Evolutionary conservation across 2,329 filamentous ascomycete genomes (phyloP).

Genomic region (Trichoderma sp.): DNA sequence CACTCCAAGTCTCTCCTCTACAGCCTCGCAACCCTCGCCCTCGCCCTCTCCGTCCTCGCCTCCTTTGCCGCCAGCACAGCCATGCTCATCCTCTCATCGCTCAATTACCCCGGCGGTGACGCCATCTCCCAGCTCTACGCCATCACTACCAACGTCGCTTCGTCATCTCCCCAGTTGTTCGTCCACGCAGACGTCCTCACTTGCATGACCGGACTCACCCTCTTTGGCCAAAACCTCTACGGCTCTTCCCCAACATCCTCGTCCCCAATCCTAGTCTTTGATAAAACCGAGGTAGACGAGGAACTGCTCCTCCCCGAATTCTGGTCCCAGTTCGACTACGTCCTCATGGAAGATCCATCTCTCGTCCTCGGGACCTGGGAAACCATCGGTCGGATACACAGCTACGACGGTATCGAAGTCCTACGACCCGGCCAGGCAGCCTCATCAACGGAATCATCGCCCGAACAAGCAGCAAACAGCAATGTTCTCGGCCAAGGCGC

Average conservation of each 20-base stretch:
- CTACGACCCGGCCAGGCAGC: conserved; percentile 45
- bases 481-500: conserved; percentile 46
- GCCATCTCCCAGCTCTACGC: conserved; percentile 59
- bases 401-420: conserved; percentile 58
- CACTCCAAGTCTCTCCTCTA: conserved; percentile 59
- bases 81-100: conserved; percentile 74
- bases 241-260: conserved; percentile 32
- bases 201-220: conserved; percentile 69
- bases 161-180: conserved; percentile 30
- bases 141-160: conserved; percentile 27
- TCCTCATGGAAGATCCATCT: conserved; percentile 52
- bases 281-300: conserved; percentile 58
- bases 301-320: conserved; percentile 49
- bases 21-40: conserved; percentile 48
- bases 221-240: conserved; percentile 54
- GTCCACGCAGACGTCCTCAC: conserved; percentile 64
- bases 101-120: conserved; percentile 91
- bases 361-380: conserved; percentile 53
- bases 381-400: conserved; percentile 53
- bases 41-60: conserved; percentile 58
- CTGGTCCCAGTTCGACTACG: conserved; percentile 64
- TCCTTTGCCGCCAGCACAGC: conserved; percentile 59
- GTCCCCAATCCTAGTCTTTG: conserved; percentile 43
- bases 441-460: conserved; percentile 1
- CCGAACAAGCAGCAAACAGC: not conserved